Base-by-base conservation (phyloP, 1,284 basidiomycete genomes). In the Polyporus tsugae region DNA sequence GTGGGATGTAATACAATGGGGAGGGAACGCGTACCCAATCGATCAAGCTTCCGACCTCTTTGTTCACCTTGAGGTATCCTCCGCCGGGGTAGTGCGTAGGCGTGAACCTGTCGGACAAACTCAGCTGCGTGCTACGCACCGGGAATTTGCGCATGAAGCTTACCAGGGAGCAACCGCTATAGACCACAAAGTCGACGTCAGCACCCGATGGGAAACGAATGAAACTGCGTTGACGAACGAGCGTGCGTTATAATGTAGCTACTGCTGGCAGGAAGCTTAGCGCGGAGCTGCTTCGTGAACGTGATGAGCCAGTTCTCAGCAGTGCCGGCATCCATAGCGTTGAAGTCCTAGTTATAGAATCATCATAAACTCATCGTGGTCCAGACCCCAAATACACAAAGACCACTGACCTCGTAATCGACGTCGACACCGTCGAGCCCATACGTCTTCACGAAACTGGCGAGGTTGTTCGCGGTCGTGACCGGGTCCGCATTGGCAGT, bases 61-160 rank as follows among this genome's bases (percentile, higher is more conserved):
- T 71, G 78, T 91, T 78, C n/a, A 89, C 85, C 62, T 80, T 84
- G 41, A 91, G 81, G 76, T 91, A 91, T 19, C 86, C 90, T 64
- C 90, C 90, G 35, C 86, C 86, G 29, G 82, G 81, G 80, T 83
- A 89, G 55, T 70, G 78, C n/a, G 70, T 80, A 2, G 86, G 84
- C 35, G 85, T 80, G 78, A 89, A 89, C 86, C 86, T 85, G 38
- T 25, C 38, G 13, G 25, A 5, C 38, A 6, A 10, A 38, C 15
- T 60, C 58, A 60, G 15, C 15, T 22, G 13, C 25, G 36, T 11
- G 9, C 5, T 19, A 13, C 17, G 36, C 4, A 11, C 25, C n/a
- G 9, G 5, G n/a, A 25, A 4, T 3, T 25, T 6, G 58, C 58
- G 36, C 38, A 39, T n/a, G 13, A 11, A 39, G 60, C 63, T 39